Base-by-base conservation (phyloP, 2,329 filamentous ascomycete genomes). In the Arthrobotrys entomopaga region DNA sequence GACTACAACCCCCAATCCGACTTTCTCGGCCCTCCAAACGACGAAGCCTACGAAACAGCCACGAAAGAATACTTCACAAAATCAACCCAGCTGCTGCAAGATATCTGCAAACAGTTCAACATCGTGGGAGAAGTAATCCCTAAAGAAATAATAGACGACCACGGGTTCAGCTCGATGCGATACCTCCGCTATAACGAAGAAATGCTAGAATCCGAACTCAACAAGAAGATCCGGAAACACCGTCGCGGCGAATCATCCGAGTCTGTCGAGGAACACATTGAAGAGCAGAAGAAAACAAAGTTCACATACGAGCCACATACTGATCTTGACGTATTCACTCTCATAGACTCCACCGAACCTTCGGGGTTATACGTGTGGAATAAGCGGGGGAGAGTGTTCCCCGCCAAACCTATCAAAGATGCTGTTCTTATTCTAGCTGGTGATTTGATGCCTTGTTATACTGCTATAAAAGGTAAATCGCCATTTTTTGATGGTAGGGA, bases 321-420 rank as follows among this genome's bases (percentile, higher is more conserved):
- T 2, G 69, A 73, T 16, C 61, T 64, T 24, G 61, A 52, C 16
- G 49, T 66, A 4, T 57, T 73, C 4, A 73, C 69, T 16, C 60
- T 73, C 8, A 66, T 73, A 4, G 29, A 48, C 10, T 53, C 69
- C 15, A 71, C 66, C 0, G 69, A 66, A 10, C 63, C 69, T 13
- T 65, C 66, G 0, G 69, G 69, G 10, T 43, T 73, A 8, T 73
- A 66, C 26, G 61, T 73, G 11, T 73, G 63, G 60, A 64, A 66
- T 42, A 61, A 61, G 13, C 42, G 59, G 13, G 54, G 56, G 10
- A 40, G 46, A 3, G 49, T 73, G 3, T 61, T 56, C 19, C 46
- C 60, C 2, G 69, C 69, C 7, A 61, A 54, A 43, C 61, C 69
- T 1, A 40, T 66, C 1, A 22, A 60, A 10, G 48, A 42, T 15